Percentiles rank a stretch among this genome's conserved stretches.
Evolutionary conservation across 1,284 basidiomycete genomes (phyloP).

Genomic region (Takashimella tepidaria): DNA sequence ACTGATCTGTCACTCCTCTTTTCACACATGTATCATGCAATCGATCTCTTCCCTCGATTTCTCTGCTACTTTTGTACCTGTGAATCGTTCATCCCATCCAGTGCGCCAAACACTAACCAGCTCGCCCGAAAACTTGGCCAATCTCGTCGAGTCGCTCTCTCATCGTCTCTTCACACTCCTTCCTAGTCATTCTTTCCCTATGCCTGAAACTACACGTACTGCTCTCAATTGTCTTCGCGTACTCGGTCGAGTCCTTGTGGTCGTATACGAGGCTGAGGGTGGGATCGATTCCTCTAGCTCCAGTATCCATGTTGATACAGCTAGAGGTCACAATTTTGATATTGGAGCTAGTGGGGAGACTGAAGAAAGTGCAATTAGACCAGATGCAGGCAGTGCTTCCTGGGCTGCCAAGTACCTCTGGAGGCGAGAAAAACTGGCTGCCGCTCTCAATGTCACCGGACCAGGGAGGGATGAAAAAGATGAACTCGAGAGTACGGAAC

Average conservation of each 20-base stretch:
- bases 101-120: slow-evolving; percentile 74
- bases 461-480: background rate
- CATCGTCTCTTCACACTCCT: slow-evolving; percentile 72
- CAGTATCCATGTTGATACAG: background rate
- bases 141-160: slow-evolving; percentile 69
- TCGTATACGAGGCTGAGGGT: slow-evolving; percentile 72
- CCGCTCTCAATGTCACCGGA: background rate
- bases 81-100: slow-evolving; percentile 37
- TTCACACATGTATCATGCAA: background rate
- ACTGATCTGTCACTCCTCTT: slow-evolving; percentile 1
- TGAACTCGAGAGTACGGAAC: slow-evolving; percentile 57
- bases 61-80: too few relatives aligned
- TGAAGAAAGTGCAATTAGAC: background rate
- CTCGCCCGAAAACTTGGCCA: slow-evolving; percentile 76
- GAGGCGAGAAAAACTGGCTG: background rate
- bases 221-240: slow-evolving; percentile 82
- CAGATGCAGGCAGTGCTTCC: background rate
- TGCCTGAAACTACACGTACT: slow-evolving; percentile 62
- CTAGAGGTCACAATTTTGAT: too few relatives aligned
- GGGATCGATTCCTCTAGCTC: slow-evolving; percentile 55
- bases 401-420: background rate
- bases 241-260: slow-evolving; percentile 76
- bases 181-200: slow-evolving; percentile 73
- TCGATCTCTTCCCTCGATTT: background rate
- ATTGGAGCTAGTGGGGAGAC: background rate